A percentile compares a stretch with the other conserved stretches of the same genome.
Evolutionary conservation across 257 asterid species (phyloP).

Genomic region (Scutellaria baicalensis): DNA sequence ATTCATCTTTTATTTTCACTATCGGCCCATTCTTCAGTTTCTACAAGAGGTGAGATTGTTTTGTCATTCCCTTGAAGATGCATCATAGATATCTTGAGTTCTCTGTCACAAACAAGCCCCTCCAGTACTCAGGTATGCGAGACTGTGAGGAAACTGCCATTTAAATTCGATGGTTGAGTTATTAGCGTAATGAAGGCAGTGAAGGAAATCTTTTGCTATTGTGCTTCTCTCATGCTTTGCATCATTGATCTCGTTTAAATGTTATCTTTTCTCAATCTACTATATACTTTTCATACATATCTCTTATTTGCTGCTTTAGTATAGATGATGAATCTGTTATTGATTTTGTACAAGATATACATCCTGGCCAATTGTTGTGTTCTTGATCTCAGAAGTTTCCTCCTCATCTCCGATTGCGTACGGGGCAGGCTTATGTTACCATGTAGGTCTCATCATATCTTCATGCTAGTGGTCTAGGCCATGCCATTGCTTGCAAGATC

Average conservation of each 20-base stretch:
- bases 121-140: background rate
- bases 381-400: no score
- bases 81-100: background rate
- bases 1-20: background rate
- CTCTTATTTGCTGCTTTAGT: background rate
- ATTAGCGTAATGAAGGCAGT: background rate
- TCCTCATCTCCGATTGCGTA: no score
- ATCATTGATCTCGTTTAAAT: background rate
- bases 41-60: background rate
- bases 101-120: background rate
- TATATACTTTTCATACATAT: background rate
- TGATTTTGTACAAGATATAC: no score
- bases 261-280: background rate
- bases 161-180: background rate
- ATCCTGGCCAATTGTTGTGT: no score
- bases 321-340: background rate
- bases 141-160: background rate
- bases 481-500: no score
- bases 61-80: background rate
- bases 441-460: no score
- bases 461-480: no score
- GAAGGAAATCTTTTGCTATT: background rate
- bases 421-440: no score
- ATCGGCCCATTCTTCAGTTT: background rate
- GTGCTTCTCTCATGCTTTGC: background rate